These are phyloP conservation scores for Nevesoporus exiguus DNA, from an alignment of 768 basidiomycete genomes.

Conservation along the genomic window DNA sequence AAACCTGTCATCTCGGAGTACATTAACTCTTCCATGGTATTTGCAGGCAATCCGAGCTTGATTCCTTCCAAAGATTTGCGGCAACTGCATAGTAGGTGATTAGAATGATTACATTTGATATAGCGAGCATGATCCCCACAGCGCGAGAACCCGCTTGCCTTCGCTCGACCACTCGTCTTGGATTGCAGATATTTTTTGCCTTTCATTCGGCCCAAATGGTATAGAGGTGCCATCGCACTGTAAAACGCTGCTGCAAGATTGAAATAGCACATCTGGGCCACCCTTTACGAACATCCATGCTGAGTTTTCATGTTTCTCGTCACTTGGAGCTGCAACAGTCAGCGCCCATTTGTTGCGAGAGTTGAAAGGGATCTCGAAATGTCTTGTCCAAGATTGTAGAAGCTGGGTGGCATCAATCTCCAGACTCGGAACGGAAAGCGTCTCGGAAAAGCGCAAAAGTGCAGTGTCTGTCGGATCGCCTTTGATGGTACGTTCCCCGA, in stretches of 20 bases:
- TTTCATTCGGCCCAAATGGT: constrained; percentile 28
- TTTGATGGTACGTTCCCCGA: constrained; percentile 34
- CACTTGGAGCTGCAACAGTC: constrained; percentile 31
- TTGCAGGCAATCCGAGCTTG: constrained; percentile 19
- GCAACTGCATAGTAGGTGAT: constrained; percentile 19
- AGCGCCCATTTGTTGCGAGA: constrained; percentile 59
- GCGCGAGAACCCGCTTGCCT: constrained; percentile 53
- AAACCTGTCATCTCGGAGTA: constrained; percentile 37
- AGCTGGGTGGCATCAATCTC: constrained; percentile 20
- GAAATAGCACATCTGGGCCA: constrained; percentile 53
- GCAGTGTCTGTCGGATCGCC: constrained; percentile 54
- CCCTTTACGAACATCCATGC: constrained; percentile 51
- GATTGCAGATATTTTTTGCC: constrained; percentile 20
- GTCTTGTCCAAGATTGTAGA: constrained; percentile 19
- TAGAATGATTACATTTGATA: neutral
- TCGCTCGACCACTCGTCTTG: constrained; percentile 44
- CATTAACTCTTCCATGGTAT: constrained; percentile 38
- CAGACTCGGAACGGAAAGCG: constrained; percentile 19
- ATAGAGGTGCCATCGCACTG: constrained; percentile 30
- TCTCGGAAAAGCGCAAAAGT: constrained; percentile 46
- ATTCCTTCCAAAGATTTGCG: constrained; percentile 26
- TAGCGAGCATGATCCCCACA: constrained; percentile 23
- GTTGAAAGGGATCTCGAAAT: constrained; percentile 42
- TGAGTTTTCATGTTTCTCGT: constrained; percentile 2
- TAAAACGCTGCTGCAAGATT: constrained; percentile 35